Conservation (phyloP, 305 asterid genomes). For the Nicotiana rustica region DNA sequence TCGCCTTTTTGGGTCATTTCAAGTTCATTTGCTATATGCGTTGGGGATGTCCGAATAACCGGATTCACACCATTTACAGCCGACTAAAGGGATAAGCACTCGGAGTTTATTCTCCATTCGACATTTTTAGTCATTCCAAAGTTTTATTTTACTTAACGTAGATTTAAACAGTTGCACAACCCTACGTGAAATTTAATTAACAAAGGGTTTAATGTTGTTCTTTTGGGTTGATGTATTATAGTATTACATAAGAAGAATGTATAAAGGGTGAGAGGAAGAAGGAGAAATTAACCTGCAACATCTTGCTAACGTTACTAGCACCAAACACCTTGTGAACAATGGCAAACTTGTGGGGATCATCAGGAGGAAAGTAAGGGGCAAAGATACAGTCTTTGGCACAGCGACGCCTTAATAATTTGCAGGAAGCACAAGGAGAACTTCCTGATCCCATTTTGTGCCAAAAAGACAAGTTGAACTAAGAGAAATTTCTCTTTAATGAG, state of each 20-base stretch:
- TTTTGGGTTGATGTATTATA: background rate
- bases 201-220: conserved; percentile 9
- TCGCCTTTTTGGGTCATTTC: background rate
- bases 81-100: no score
- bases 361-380: conserved; percentile 75
- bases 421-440: conserved; percentile 74
- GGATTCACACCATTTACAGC: no score
- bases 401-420: conserved; percentile 71
- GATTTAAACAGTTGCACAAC: background rate
- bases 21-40: no score
- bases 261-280: background rate
- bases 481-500: conserved; percentile 13
- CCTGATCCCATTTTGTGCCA: conserved; percentile 47
- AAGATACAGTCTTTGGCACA: conserved; percentile 73
- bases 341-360: conserved; percentile 78
- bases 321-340: conserved; percentile 77
- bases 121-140: no score
- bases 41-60: no score
- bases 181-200: background rate
- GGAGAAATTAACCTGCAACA: conserved; percentile 59
- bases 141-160: background rate
- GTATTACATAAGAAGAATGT: background rate
- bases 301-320: conserved; percentile 78
- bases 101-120: no score
- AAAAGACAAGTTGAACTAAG: conserved; percentile 15